Base-by-base conservation (phyloP, 2,329 filamentous ascomycete genomes). In the Blastomyces silverae region DNA sequence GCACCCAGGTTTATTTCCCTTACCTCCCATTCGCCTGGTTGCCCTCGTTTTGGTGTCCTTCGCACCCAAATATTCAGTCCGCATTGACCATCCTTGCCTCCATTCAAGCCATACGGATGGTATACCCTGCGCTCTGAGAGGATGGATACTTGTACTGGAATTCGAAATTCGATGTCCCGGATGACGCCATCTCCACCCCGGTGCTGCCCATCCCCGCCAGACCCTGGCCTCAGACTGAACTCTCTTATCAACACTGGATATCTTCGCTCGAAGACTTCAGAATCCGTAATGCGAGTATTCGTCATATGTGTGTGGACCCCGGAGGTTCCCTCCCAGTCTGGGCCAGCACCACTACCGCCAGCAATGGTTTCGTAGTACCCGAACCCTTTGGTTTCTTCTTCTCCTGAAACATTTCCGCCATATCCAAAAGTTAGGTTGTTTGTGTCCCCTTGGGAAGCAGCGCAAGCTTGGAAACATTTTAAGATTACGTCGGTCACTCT, bases 281-380 rank as follows among this genome's bases (percentile, higher is more conserved):
- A 82, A 72, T 93, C 90, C 0, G 90, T 92, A 72, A 92, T 93
- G 17, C 89, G 84, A 2, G 90, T 93, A 74, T 94, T 94, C 7
- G 90, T 93, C 88, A 92, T 92, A 77, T 93, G 89, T 1, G 85
- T 89, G 73, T 93, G 89, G n/a, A 92, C 89, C 20, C 89, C 89
- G 62, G 81, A 85, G 13, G 88, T 87, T 48, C 90, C 90, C 66
- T 88, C 81, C 89, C 89, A 92, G 17, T 81, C 81, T 0, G 87
- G 83, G 0, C 89, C 89, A 0, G 90, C 90, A 37, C 90, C 90
- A 50, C 83, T 86, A 0, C 90, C 90, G 50, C 90, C 90, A 0
- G 88, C 87, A 67, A 94, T 92, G 6, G 90, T 93, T 76, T 94
- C 90, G 74, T 91, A 91, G 78, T 92, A 92, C 13, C 89, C 89